phyloP scores from a whole-genome alignment of 306 rosid genomes.

The Casuarina equisetifolia region DNA sequence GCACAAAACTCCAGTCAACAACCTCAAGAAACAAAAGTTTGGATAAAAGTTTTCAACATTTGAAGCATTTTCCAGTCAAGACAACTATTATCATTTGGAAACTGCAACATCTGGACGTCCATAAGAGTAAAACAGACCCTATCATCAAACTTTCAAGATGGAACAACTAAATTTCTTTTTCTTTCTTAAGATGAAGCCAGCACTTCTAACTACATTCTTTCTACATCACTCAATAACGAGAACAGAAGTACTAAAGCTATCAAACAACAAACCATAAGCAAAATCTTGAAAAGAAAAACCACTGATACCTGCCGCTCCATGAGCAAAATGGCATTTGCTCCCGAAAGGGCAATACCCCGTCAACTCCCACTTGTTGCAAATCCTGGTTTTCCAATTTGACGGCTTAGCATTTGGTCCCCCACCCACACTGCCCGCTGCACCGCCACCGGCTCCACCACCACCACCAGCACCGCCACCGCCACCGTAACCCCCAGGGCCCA shows the following conservation, averaged over 20 bases:
- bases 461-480: slow-evolving; percentile 38
- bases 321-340: slow-evolving; percentile 97
- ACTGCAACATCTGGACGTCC: not conserved
- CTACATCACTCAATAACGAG: not conserved
- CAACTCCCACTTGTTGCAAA: slow-evolving; percentile 98
- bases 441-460: slow-evolving; percentile 44
- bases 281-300: not conserved
- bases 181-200: not conserved
- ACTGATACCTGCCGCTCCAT: slow-evolving; percentile 82
- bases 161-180: not conserved
- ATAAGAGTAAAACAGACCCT: not conserved
- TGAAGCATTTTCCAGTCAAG: not conserved
- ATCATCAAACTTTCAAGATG: not conserved
- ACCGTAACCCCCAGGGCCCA: slow-evolving; percentile 93
- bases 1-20: not conserved
- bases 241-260: not conserved
- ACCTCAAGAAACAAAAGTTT: not conserved
- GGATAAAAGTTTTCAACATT: not conserved
- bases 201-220: not conserved
- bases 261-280: not conserved
- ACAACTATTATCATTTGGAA: not conserved
- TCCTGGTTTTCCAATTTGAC: slow-evolving; percentile 97
- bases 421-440: slow-evolving; percentile 29
- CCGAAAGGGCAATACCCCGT: slow-evolving; percentile 99
- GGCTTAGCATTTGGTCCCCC: slow-evolving; percentile 71